phyloP scores from a whole-genome alignment of 2,329 filamentous ascomycete species.

The Coniochaeta sp. region DNA sequence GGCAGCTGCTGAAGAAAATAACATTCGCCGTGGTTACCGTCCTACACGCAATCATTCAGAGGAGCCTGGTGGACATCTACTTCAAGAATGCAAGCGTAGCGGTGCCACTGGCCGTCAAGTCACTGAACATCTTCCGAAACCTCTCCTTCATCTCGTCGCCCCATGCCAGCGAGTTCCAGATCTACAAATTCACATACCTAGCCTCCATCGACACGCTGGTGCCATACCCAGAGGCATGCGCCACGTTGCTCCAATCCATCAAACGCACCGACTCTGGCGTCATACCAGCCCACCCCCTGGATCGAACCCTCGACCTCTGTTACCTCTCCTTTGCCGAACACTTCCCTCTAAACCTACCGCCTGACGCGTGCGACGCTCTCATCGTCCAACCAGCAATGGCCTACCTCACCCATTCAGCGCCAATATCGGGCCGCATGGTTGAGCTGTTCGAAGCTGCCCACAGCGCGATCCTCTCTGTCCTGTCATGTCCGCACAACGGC shows the following conservation, averaged over 20 bases:
- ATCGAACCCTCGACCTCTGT: conserved; percentile 73
- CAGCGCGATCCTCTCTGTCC: conserved; percentile 69
- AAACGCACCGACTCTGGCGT: conserved; percentile 38
- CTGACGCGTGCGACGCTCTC: conserved; percentile 61
- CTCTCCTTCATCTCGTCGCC: conserved; percentile 76
- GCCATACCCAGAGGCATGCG: conserved; percentile 58
- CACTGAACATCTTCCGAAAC: conserved; percentile 67
- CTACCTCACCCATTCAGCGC: conserved; percentile 52
- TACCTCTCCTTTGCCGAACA: conserved; percentile 85
- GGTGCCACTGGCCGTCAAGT: conserved; percentile 60
- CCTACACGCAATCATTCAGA: conserved; percentile 65
- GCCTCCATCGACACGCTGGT: conserved; percentile 75
- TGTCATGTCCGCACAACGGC: conserved; percentile 73
- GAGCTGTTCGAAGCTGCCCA: conserved; percentile 83
- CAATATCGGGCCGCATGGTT: conserved; percentile 37
- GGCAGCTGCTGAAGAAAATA: conserved; percentile 67
- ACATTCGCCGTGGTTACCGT: conserved; percentile 70
- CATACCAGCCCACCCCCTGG: conserved; percentile 57
- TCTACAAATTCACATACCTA: conserved; percentile 78
- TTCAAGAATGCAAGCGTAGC: conserved; percentile 40
- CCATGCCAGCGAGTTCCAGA: conserved; percentile 68
- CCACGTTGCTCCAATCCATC: conserved; percentile 60
- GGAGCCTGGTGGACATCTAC: conserved; percentile 45
- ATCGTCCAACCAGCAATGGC: conserved; percentile 67
- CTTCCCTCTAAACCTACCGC: conserved; percentile 63